phyloP scores from a whole-genome alignment of 345 rosid genomes.

The Nasturtium officinale region DNA sequence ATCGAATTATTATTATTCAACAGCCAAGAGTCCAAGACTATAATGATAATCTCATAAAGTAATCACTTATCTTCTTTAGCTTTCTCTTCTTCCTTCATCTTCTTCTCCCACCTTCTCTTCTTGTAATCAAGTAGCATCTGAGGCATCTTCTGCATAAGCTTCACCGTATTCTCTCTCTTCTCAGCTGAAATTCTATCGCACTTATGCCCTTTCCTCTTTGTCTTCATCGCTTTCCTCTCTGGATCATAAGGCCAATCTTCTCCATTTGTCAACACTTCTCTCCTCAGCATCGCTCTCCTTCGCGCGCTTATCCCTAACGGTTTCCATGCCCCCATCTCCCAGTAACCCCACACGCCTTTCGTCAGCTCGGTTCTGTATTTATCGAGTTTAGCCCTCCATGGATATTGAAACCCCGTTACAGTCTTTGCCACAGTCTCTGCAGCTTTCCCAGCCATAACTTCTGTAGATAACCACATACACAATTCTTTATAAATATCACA shows the following conservation, averaged over 20 bases:
- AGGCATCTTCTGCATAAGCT: constrained; percentile 89
- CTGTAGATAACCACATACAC: constrained; percentile 2
- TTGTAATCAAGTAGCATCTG: constrained; percentile 76
- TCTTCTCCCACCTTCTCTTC: constrained; percentile 96
- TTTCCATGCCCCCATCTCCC: constrained; percentile 93
- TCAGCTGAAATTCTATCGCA: constrained; percentile 80
- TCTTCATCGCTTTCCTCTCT: constrained; percentile 83
- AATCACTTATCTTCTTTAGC: constrained; percentile 43
- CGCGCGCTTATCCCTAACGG: constrained; percentile 87
- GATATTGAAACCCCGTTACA: constrained; percentile 60
- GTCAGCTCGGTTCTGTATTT: constrained; percentile 74
- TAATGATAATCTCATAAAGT: neutral
- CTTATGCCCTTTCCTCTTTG: constrained; percentile 84
- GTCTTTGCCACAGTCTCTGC: constrained; percentile 64
- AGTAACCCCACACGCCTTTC: constrained; percentile 91
- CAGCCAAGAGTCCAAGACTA: neutral
- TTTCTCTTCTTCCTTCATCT: constrained; percentile 92
- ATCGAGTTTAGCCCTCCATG: constrained; percentile 77
- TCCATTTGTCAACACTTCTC: constrained; percentile 74
- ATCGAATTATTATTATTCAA: constrained; percentile 22
- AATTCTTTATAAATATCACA: neutral
- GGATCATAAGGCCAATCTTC: constrained; percentile 92
- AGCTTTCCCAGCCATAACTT: constrained; percentile 75
- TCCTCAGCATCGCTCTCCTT: constrained; percentile 80
- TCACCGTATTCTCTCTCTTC: constrained; percentile 79